These are phyloP conservation scores for Coniochaeta sp. DNA, from an alignment of 2,329 filamentous ascomycete genomes.

Conservation along the genomic window DNA sequence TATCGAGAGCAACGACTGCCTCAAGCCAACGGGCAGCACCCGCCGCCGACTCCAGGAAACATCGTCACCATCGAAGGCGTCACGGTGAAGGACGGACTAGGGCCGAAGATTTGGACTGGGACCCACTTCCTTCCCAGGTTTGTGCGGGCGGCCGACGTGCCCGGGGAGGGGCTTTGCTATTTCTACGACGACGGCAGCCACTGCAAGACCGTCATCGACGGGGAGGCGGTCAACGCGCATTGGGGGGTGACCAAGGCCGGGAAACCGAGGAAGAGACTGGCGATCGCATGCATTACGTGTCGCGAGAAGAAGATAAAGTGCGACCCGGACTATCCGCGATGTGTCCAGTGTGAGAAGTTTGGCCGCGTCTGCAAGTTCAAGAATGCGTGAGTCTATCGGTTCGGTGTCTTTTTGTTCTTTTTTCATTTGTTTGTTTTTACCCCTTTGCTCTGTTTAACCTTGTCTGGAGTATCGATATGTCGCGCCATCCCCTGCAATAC, in stretches of 20 bases:
- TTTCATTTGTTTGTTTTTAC: too few relatives aligned
- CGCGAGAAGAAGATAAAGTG: constrained; percentile 98
- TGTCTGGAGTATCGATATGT: background rate
- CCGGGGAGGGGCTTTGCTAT: constrained; percentile 75
- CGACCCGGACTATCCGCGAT: constrained; percentile 80
- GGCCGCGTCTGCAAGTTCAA: constrained; percentile 79
- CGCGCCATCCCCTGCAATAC: background rate
- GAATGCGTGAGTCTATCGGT: constrained; percentile 65
- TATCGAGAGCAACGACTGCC: constrained; percentile 18
- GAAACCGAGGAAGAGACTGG: constrained; percentile 83
- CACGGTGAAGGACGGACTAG: constrained; percentile 51
- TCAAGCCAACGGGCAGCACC: constrained; percentile 14
- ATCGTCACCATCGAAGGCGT: constrained; percentile 32
- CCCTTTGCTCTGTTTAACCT: too few relatives aligned
- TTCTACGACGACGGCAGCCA: constrained; percentile 81
- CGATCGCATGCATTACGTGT: constrained; percentile 88
- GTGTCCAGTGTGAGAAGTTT: constrained; percentile 88
- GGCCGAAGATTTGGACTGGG: constrained; percentile 64
- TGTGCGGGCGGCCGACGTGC: constrained; percentile 56
- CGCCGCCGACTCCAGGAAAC: constrained; percentile 21
- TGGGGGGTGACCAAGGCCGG: constrained; percentile 94
- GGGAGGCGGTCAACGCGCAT: constrained; percentile 78
- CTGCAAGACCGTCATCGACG: constrained; percentile 78
- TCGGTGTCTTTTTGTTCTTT: background rate
- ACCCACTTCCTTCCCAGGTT: constrained; percentile 61